Evolutionary conservation across 2,329 filamentous ascomycete species (phyloP), one percentile per base, ranked within the genome.

Genomic region (Fusarium sp.): DNA sequence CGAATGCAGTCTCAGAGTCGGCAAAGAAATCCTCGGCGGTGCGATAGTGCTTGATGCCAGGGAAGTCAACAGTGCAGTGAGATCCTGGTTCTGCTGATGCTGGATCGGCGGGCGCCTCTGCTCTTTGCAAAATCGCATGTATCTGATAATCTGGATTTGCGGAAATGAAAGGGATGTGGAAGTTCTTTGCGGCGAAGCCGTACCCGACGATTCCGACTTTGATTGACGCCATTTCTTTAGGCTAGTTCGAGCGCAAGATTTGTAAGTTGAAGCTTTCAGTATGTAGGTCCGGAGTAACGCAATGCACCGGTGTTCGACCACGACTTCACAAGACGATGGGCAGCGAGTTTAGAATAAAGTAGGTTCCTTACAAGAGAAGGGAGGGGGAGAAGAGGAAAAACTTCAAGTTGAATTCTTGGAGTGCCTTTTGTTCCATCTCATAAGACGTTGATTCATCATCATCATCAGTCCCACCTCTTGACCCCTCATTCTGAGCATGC

Each of bases 11-110:
- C 0, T 80, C 81, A 0, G 81, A 56, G 74, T 92, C 90, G 60
- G 85, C 82, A 67, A 91, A 85, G 76, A 92, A 83, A 2, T 89
- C 86, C 13, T 90, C 86, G 0, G 85, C 79, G 1, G 85, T 88
- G 13, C 85, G 83, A 79, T 90, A 91, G 73, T 87, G 84, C 77
- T 88, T 90, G 71, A 80, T 79, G 10, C 77, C 56, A 0, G 85
- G 84, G 47, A 82, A 83, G 70, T 87, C 84, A n/a, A 84, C 74
- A 0, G 82, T 85, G 73, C 84, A 87, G 69, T 87, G 84, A 0
- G 79, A 82, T 37, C 79, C 79, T 0, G 47, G 48, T 4, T 51
- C 4, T 0, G 66, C 65, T 0, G 72, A 61, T 0, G 79, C 75
- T 12, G 72, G 71, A n/a, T 77, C 71, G 7, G 63, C 48, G 1